A percentile compares a stretch with the other conserved stretches of the same genome.
Conservation (phyloP, 768 basidiomycete species). For the Pholiota molesta region DNA sequence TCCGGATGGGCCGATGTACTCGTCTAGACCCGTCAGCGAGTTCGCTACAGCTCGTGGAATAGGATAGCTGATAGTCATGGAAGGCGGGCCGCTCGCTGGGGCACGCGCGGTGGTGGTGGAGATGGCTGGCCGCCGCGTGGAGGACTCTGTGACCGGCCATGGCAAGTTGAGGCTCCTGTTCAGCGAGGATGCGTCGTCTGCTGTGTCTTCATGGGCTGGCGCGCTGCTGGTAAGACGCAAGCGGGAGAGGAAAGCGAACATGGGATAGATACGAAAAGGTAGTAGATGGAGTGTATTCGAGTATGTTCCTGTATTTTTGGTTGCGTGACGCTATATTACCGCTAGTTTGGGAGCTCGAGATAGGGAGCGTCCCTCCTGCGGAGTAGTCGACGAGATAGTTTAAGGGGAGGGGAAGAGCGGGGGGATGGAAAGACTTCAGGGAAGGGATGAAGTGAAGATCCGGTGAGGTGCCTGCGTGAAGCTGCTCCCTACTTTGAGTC, state of each 20-base stretch:
- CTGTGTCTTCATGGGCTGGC: slow-evolving; percentile 16
- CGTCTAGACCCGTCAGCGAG: slow-evolving; percentile 36
- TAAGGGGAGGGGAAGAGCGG: neutral
- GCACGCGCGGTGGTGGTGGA: neutral
- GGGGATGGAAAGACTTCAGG: neutral
- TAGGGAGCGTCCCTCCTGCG: neutral
- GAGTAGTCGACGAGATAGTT: neutral
- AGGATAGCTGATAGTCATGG: slow-evolving; percentile 35
- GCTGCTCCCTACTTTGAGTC: neutral
- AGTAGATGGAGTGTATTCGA: neutral
- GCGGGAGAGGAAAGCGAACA: slow-evolving; percentile 32
- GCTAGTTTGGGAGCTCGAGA: neutral
- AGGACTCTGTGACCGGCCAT: slow-evolving; percentile 29
- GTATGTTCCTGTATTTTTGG: neutral
- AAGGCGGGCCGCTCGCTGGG: slow-evolving; percentile 2
- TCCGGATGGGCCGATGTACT: slow-evolving; percentile 7
- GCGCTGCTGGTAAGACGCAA: slow-evolving; percentile 19
- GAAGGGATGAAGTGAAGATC: slow-evolving; percentile 4
- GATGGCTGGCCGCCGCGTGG: slow-evolving; percentile 13
- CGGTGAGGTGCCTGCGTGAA: slow-evolving; percentile 1
- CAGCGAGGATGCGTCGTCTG: slow-evolving; percentile 20
- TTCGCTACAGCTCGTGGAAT: slow-evolving; percentile 34
- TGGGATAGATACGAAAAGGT: slow-evolving; percentile 13
- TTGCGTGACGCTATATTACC: neutral
- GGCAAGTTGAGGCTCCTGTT: slow-evolving; percentile 27